These are phyloP conservation scores for Trapa incisa DNA, from an alignment of 345 rosid genomes.

Conservation along the genomic window DNA sequence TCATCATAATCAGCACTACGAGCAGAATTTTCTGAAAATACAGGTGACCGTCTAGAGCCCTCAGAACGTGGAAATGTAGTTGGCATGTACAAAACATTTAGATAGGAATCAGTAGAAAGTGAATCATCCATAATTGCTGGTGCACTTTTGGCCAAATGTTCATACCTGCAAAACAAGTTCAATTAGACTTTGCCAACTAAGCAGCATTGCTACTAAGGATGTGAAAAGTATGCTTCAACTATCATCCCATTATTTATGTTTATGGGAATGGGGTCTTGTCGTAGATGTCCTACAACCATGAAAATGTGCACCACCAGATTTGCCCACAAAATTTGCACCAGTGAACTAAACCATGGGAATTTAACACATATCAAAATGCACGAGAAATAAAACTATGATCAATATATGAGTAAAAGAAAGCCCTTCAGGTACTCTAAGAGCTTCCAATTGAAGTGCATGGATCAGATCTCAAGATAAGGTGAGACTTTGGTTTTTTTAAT, in stretches of 20 bases:
- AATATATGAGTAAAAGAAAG: no score
- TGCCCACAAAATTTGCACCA: no score
- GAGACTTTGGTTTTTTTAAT: not conserved
- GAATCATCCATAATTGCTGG: conserved; percentile 97
- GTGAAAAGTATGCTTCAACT: not conserved
- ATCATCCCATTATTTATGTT: not conserved
- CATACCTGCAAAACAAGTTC: conserved; percentile 49
- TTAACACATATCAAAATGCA: no score
- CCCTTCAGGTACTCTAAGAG: no score
- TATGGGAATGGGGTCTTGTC: no score
- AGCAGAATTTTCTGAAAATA: conserved; percentile 39
- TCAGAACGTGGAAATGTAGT: conserved; percentile 95
- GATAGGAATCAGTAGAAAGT: conserved; percentile 93
- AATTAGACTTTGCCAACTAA: conserved; percentile 5
- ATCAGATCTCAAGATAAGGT: not conserved
- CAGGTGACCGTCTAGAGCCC: conserved; percentile 58
- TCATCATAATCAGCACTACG: conserved; percentile 47
- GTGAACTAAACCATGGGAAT: no score
- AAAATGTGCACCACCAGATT: no score
- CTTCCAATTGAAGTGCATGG: not conserved
- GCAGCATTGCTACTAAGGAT: not conserved
- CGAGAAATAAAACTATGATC: no score
- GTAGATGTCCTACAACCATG: no score
- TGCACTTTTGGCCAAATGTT: conserved; percentile 92
- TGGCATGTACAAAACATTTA: conserved; percentile 88